Conservation (phyloP, 805 yeast genomes). For the Kluyveromyces lactis region DNA sequence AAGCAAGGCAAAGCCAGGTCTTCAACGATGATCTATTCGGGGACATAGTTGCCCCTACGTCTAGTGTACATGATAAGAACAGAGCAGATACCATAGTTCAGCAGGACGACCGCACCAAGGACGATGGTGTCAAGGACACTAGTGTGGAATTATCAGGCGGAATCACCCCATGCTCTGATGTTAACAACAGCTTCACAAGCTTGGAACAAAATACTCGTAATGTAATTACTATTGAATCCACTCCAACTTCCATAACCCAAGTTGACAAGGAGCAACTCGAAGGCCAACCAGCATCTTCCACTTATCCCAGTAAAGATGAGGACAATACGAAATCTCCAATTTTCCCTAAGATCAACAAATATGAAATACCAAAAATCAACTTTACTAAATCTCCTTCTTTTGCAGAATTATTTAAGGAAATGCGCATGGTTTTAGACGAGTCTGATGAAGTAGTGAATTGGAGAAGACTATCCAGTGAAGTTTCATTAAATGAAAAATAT, state of each 20-base stretch:
- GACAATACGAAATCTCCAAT: slow-evolving; percentile 4
- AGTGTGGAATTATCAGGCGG: no score
- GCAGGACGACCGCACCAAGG: no score
- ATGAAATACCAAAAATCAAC: slow-evolving; percentile 2
- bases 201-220: no score
- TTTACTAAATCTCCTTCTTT: slow-evolving; percentile 25
- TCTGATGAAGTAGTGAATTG: slow-evolving; percentile 27
- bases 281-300: no score
- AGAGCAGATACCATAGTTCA: not conserved
- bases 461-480: slow-evolving; percentile 22
- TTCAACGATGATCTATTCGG: slow-evolving; percentile 27
- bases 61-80: not conserved
- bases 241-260: no score
- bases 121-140: no score
- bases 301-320: no score
- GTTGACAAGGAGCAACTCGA: no score
- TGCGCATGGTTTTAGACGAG: slow-evolving; percentile 25
- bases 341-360: slow-evolving; percentile 15
- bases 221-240: no score
- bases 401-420: slow-evolving; percentile 24
- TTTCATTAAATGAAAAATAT: slow-evolving; percentile 9
- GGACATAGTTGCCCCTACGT: slow-evolving; percentile 11
- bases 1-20: slow-evolving; percentile 15
- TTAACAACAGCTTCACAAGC: no score
- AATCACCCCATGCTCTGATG: no score